Evolutionary conservation across 2,329 filamentous ascomycete species (phyloP).

Genomic region (Dactylellina parvicollis): DNA sequence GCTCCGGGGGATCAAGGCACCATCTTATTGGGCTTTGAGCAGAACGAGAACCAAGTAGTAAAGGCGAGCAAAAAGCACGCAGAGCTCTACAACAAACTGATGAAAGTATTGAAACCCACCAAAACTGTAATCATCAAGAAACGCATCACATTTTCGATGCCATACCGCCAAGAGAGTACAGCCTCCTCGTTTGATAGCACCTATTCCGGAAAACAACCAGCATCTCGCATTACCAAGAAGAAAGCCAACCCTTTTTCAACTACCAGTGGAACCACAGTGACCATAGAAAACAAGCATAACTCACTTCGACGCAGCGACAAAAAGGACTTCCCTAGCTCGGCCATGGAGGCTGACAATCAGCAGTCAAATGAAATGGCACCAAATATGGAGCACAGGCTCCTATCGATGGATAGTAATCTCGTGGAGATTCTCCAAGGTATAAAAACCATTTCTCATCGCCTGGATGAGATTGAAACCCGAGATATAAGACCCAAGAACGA

Average conservation of each 20-base stretch:
- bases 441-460: neutral
- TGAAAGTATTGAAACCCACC: too few relatives aligned
- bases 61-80: too few relatives aligned
- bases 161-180: conserved; percentile 18
- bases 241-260: neutral
- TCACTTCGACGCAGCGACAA: too few relatives aligned
- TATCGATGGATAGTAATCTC: neutral
- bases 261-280: too few relatives aligned
- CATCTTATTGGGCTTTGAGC: too few relatives aligned
- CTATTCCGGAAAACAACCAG: neutral
- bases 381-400: neutral
- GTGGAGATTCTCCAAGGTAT: neutral
- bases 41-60: too few relatives aligned
- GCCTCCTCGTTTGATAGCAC: conserved; percentile 19
- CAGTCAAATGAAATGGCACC: neutral
- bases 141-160: conserved; percentile 16
- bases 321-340: neutral
- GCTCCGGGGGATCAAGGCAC: too few relatives aligned
- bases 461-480: neutral
- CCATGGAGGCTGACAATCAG: neutral
- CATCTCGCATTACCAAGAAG: neutral
- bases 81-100: too few relatives aligned
- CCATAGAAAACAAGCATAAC: too few relatives aligned
- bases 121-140: neutral
- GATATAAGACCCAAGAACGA: neutral